Evolutionary conservation across 2,329 filamentous ascomycete species (phyloP), one percentile per base, ranked within the genome.

Genomic region (Talaromyces sp.): DNA sequence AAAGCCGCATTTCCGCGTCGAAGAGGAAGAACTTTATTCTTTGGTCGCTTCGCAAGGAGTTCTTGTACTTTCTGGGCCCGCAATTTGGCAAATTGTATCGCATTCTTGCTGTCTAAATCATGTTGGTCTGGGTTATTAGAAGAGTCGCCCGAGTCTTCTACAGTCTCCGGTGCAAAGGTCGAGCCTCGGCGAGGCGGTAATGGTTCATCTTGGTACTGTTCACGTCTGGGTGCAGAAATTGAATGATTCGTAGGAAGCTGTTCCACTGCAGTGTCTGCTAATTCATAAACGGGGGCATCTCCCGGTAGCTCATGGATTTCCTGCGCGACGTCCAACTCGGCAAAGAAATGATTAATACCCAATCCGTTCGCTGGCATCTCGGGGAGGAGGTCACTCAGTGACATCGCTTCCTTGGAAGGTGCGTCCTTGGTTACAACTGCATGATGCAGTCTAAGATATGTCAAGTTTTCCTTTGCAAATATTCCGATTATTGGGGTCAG

Each of bases 371-470:
- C 65, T 42, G 69, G 60, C 56, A 77, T 69, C 61, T 77, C 74
- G n/a, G 73, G 69, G 3, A 75, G 64, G 42, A 71, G 66, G 7
- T 64, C 66, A 30, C 66, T 60, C 7, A 68, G 64, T 14, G 70
- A 69, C 18, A 65, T 52, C 16, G 62, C 59, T 23, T 78, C 75
- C 56, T 69, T 75, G 6, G 64, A 58, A 0, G 74, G 73, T 1
- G 73, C 66, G 56, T 81, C 76, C 62, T 81, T 74, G 0, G 83
- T 86, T 40, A 85, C 70, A 16, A 87, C 68, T 33, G 78, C 74
- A 72, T 86, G 83, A 61, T 86, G 82, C 30, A 85, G 75, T 47
- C 85, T 78, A 10, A 87, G 68, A 67, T 84, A 85, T 2, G 77
- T 82, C 66, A 87, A 61, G 30, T 75, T 79, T 1, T 81, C 74